phyloP scores from a whole-genome alignment of 192 early-diverging fungal species.

The Rhizoclosmatium sp. region DNA sequence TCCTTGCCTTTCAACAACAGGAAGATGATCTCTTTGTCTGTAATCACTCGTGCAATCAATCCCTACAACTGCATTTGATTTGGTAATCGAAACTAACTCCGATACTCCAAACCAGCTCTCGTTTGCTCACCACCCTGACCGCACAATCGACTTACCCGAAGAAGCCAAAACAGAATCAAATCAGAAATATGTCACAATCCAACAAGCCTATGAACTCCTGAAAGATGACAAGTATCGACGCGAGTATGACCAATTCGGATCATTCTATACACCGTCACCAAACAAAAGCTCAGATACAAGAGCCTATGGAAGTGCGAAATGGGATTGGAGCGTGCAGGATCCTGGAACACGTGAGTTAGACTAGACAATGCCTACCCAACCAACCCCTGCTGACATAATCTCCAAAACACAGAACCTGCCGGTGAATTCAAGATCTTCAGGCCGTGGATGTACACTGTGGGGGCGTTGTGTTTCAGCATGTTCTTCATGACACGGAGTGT shows the following conservation, averaged over 20 bases:
- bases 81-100: neutral
- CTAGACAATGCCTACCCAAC: neutral
- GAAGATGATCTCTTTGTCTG: neutral
- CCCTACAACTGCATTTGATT: neutral
- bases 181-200: conserved; percentile 4
- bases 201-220: conserved; percentile 18
- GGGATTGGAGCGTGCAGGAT: neutral
- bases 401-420: neutral
- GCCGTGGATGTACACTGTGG: conserved; percentile 1
- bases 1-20: neutral
- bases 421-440: conserved; percentile 24
- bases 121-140: conserved; percentile 23
- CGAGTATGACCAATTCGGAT: neutral
- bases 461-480: neutral
- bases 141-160: neutral
- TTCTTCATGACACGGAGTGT: conserved; percentile 2
- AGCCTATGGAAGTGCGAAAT: neutral
- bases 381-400: neutral
- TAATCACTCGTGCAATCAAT: neutral
- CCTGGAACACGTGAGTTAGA: conserved; percentile 7
- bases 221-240: neutral
- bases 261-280: neutral
- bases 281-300: neutral
- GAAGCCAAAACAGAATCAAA: neutral
- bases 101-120: neutral